These are phyloP conservation scores for Prunella vulgaris DNA, from an alignment of 257 asterid genomes.

Conservation along the genomic window DNA sequence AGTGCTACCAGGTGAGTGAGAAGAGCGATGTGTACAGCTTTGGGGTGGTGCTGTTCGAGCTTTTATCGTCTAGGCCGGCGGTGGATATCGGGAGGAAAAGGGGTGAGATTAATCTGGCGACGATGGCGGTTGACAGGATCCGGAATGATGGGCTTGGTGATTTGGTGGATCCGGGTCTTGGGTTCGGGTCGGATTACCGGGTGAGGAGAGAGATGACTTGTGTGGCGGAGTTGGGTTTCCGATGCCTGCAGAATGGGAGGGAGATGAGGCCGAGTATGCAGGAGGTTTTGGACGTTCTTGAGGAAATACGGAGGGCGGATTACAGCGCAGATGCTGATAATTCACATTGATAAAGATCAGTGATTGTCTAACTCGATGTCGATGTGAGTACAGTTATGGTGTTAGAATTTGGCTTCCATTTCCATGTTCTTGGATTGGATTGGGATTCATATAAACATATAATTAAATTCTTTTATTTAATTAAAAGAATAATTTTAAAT, in stretches of 20 bases:
- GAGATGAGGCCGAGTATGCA: conserved; percentile 35
- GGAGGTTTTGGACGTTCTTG: conserved; percentile 19
- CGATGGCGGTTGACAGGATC: conserved; percentile 31
- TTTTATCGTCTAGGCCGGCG: conserved; percentile 31
- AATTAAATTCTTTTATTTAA: no score
- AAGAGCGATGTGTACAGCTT: conserved; percentile 40
- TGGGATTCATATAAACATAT: no score
- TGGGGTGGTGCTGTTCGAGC: conserved; percentile 38
- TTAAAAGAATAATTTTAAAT: no score
- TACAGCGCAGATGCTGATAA: conserved; percentile 3
- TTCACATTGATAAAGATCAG: not conserved
- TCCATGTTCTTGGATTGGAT: no score
- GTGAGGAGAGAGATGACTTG: conserved; percentile 18
- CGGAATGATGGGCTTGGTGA: conserved; percentile 15
- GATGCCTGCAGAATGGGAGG: conserved; percentile 30
- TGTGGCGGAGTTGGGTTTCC: conserved; percentile 41
- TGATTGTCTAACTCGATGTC: no score
- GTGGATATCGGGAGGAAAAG: conserved; percentile 29
- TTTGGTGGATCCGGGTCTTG: conserved; percentile 29
- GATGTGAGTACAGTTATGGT: no score
- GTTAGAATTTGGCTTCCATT: no score
- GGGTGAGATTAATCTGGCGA: conserved; percentile 30
- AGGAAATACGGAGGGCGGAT: conserved; percentile 22
- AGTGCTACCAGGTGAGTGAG: conserved; percentile 30
- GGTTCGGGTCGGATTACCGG: conserved; percentile 23